phyloP scores from a whole-genome alignment of 352 stramenopile genomes.

The Phytophthora hibernalis region DNA sequence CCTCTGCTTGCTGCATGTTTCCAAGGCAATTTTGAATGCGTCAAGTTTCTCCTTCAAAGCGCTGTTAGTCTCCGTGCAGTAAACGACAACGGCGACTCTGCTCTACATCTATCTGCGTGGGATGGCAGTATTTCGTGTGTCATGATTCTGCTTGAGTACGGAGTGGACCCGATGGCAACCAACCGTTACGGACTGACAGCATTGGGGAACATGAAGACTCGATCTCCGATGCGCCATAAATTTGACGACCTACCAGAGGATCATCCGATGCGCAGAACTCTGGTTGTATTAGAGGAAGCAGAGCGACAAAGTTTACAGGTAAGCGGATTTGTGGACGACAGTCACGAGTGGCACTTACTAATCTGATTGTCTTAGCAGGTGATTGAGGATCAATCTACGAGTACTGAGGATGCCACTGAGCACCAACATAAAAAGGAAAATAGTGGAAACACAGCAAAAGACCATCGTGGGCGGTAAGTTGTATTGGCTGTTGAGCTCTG shows the following conservation, averaged over 20 bases:
- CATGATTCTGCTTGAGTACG: conserved; percentile 74
- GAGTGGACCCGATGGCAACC: conserved; percentile 47
- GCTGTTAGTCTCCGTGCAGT: conserved; percentile 55
- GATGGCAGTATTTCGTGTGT: conserved; percentile 69
- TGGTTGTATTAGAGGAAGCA: conserved; percentile 53
- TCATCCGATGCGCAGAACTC: conserved; percentile 59
- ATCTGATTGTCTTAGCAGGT: conserved; percentile 8
- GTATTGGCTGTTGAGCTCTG: not conserved
- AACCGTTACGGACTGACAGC: conserved; percentile 63
- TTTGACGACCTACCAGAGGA: conserved; percentile 62
- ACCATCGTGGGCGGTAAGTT: conserved; percentile 35
- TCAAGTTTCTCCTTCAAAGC: conserved; percentile 77
- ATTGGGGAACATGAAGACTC: conserved; percentile 65
- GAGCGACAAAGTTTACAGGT: conserved; percentile 39
- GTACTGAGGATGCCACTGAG: conserved; percentile 19
- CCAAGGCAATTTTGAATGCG: conserved; percentile 74
- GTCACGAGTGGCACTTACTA: not conserved
- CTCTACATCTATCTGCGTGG: conserved; percentile 74
- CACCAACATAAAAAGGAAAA: conserved; percentile 12
- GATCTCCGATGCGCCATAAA: conserved; percentile 69
- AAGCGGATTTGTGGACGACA: conserved; percentile 10
- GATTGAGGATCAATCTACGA: conserved; percentile 26
- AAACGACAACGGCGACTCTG: conserved; percentile 59
- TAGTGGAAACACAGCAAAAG: conserved; percentile 13
- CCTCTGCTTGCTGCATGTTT: conserved; percentile 69